A percentile compares a stretch with the other conserved stretches of the same genome.
phyloP scores from a whole-genome alignment of 768 basidiomycete species.

The Mycena chlorophos region DNA sequence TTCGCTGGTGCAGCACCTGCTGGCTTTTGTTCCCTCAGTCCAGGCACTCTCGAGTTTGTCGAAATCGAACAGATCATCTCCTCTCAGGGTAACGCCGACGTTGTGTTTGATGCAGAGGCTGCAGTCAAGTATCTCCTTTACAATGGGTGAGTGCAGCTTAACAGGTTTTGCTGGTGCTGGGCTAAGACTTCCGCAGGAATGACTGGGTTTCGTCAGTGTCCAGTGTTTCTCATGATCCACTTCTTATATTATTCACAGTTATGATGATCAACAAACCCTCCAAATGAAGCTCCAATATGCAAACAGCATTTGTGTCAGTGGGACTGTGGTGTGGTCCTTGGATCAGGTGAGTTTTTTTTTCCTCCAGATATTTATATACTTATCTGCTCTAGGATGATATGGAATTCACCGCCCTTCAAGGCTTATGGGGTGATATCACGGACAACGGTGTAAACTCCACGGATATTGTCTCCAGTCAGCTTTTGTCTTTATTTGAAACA shows the following conservation, averaged over 20 bases:
- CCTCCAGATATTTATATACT: too few species aligned
- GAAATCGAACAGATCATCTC: constrained; percentile 20
- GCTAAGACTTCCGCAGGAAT: constrained; percentile 4
- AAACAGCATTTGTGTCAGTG: constrained; percentile 24
- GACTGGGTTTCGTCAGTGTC: too few species aligned
- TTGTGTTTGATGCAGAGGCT: constrained; percentile 23
- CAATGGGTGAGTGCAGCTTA: constrained; percentile 13
- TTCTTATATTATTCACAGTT: too few species aligned
- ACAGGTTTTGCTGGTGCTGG: background rate
- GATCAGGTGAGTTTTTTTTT: too few species aligned
- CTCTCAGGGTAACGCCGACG: background rate
- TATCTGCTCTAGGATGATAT: too few species aligned
- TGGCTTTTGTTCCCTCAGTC: background rate
- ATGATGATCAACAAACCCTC: constrained; percentile 27
- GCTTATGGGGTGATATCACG: too few species aligned
- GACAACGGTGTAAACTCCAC: too few species aligned
- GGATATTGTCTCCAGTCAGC: too few species aligned
- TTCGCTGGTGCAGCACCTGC: constrained; percentile 5
- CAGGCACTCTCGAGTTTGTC: background rate
- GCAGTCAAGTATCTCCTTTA: constrained; percentile 30
- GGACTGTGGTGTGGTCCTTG: constrained; percentile 27
- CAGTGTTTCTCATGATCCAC: too few species aligned
- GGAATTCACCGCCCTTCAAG: too few species aligned
- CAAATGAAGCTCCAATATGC: constrained; percentile 25
- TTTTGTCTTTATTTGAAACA: too few species aligned